Percentiles rank a stretch among this genome's conserved stretches.
These are phyloP conservation scores for Cichorium intybus DNA, from an alignment of 140 eudicot species.

Conservation along the genomic window DNA sequence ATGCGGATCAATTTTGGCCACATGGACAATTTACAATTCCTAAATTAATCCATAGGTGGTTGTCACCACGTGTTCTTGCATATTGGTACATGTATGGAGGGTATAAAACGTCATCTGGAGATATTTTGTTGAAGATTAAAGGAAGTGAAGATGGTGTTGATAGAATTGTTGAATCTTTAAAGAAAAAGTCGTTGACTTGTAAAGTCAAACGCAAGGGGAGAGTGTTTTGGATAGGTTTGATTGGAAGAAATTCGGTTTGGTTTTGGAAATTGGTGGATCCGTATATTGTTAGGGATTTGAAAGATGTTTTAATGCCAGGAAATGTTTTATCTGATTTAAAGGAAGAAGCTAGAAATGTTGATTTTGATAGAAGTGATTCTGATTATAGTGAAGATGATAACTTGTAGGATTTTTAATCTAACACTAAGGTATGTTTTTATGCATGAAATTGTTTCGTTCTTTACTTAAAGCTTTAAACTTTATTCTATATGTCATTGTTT, in stretches of 20 bases:
- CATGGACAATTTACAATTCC: constrained; percentile 62
- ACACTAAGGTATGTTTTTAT: constrained; percentile 24
- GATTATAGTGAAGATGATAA: constrained; percentile 35
- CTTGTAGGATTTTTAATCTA: constrained; percentile 21
- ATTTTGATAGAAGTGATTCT: constrained; percentile 39
- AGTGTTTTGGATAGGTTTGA: constrained; percentile 80
- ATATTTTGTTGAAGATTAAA: constrained; percentile 73
- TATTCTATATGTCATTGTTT: not conserved
- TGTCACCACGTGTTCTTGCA: constrained; percentile 91
- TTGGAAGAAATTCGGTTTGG: constrained; percentile 57
- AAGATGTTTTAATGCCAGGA: constrained; percentile 42
- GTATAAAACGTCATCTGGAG: constrained; percentile 71
- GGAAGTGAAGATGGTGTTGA: constrained; percentile 66
- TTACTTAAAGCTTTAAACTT: constrained; percentile 4
- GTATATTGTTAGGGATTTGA: constrained; percentile 52
- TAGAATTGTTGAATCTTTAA: constrained; percentile 46
- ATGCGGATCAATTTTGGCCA: constrained; percentile 85
- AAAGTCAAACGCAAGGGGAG: constrained; percentile 62
- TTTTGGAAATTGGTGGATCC: constrained; percentile 81
- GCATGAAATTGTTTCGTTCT: not conserved
- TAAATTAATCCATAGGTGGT: constrained; percentile 78
- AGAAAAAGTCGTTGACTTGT: constrained; percentile 58
- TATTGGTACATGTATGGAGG: constrained; percentile 98
- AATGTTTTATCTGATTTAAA: constrained; percentile 23
- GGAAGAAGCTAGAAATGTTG: constrained; percentile 19